Conservation (phyloP, 768 basidiomycete species). For the Kwoniella bestiolae region DNA sequence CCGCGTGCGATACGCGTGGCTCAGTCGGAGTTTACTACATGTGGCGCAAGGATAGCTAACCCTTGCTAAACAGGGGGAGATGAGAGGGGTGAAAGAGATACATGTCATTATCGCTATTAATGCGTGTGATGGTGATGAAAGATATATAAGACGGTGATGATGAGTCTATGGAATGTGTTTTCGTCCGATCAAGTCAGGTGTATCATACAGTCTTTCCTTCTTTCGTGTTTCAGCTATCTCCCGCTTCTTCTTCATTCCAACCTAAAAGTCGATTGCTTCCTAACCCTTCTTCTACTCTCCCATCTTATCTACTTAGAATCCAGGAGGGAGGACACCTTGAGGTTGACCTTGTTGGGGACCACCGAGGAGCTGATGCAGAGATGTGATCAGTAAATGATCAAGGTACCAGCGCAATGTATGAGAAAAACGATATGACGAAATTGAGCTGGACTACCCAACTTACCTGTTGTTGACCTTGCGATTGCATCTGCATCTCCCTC, state of each 20-base stretch:
- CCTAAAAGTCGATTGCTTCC: not conserved
- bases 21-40: not conserved
- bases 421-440: conserved; percentile 12
- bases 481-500: conserved; percentile 89
- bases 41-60: not conserved
- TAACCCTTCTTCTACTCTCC: not conserved
- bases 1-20: not conserved
- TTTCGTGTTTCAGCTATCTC: not conserved
- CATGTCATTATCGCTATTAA: not conserved
- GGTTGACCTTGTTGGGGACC: conserved; percentile 61
- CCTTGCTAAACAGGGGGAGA: not conserved
- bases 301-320: conserved; percentile 65
- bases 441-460: conserved; percentile 54
- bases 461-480: conserved; percentile 89
- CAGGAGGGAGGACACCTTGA: conserved; percentile 77
- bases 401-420: conserved; percentile 6
- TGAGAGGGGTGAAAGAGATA: conserved; percentile 10
- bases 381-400: not conserved
- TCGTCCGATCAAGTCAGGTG: not conserved
- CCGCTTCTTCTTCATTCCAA: not conserved
- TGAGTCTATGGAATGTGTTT: not conserved
- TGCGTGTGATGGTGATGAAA: not conserved
- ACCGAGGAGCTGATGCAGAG: conserved; percentile 69
- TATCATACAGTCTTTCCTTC: conserved; percentile 1
- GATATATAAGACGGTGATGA: not conserved